Base-by-base conservation (phyloP, 768 basidiomycete genomes). In the Boletus vinaceobasis region DNA sequence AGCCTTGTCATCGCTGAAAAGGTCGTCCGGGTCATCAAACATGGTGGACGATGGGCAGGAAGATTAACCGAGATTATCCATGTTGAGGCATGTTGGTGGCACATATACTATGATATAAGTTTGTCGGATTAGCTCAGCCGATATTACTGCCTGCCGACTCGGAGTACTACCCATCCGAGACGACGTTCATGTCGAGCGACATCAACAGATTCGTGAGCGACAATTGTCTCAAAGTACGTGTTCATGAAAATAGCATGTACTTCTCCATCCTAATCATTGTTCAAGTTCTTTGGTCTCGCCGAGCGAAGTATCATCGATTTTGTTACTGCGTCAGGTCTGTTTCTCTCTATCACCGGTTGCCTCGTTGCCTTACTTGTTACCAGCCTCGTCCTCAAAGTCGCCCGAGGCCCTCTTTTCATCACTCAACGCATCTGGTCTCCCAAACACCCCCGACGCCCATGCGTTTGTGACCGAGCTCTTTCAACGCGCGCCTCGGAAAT, bases 251-350 rank as follows among this genome's bases (percentile, higher is more conserved):
- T n/a, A 23, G 31, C n/a, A 2, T 45, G 1, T 13, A 10, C 21
- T n/a, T 26, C 14, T 45, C 52, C 58, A 0, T 48, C 7, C 44
- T 46, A 4, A 53, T 27, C n/a, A 2, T 50, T 37, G 14, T 29
- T 56, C 14, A 61, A 92, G 90, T 80, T 93, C 61, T 88, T 95
- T 62, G 90, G 90, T 52, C 80, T 91, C 43, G 85, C 93, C 21
- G 90, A 96, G 73, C 79, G 79, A 59, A 91, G 83, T 60, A 90
- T 88, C 56, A 83, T 93, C 61, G 87, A 93, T 75, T 97, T 86
- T 70, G 87, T 97, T 35, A 77, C 91, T 69, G 91, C 91, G 46
- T 86, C 89, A 71, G 93, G 91, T 88, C 59, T 38, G 79, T 68
- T 29, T 31, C 17, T 38, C 0, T 33, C 13, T 23, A 1, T 29